Evolutionary conservation across 768 basidiomycete genomes (phyloP), one percentile per base, ranked within the genome.

Genomic region (Termitomyces eurrhizus): DNA sequence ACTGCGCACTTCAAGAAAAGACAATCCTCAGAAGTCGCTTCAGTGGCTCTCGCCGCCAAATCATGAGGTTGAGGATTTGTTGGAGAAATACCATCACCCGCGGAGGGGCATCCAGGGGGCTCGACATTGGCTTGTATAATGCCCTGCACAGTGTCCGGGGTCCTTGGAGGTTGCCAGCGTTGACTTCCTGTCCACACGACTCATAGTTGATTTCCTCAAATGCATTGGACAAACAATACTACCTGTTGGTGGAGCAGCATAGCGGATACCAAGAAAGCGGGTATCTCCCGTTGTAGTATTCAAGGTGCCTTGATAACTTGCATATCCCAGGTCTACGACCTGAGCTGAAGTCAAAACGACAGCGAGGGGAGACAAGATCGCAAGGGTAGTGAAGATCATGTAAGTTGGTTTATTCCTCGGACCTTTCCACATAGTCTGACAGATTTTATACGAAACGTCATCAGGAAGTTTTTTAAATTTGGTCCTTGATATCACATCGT

Each of bases 161-260:
- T 50, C 32, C 70, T 70, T 6, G 78, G 77, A 0, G 67, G 72
- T 49, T 66, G 64, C 68, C 75, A 80, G 24, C 79, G 72, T 16
- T 74, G 61, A 24, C 61, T 61, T 24, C 72, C 78, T 76, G 26
- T 39, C 29, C 5, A 52, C 33, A 35, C 18, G 4, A 16, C 24
- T 16, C 8, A 33, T 3, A 26, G 53, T 42, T 29, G 51, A 26
- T 32, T 12, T 21, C 24, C 52, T 9, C 2, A 7, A 32, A 21
- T 29, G 41, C 24, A 41, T 5, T 29, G 3, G 14, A 52, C 32
- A 13, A 46, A 37, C 1, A 14, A 14, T 59, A 73, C 29, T 29
- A 79, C 81, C 81, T 32, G 74, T 61, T 3, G 83, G 82, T 32
- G 80, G 70, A 18, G 79, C 80, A 12, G 83, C 83, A 68, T 79